Evolutionary conservation across 768 basidiomycete species (phyloP), one percentile per base, ranked within the genome.

Genomic region (Panaeolus papilionaceus): DNA sequence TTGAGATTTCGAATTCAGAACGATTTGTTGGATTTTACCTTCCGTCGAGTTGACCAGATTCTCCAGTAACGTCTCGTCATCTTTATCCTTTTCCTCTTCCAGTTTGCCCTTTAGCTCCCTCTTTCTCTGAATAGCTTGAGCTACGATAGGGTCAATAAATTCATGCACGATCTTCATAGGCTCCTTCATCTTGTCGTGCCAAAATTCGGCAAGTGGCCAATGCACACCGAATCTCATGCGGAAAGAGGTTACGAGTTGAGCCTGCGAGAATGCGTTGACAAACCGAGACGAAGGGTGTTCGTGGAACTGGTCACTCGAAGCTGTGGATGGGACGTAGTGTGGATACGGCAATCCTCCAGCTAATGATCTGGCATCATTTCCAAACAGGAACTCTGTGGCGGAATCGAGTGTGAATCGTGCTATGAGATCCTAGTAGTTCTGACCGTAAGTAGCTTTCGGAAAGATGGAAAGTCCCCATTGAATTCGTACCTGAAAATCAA

Each of bases 361-460:
- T 77, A 81, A 68, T 73, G 82, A 38, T 70, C 68, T 42, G 0
- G 85, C 79, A 16, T 81, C 80, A 12, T 80, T 80, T 38, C 87
- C 85, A 67, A 88, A 86, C 10, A 88, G 79, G 71, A 89, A 88
- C 28, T 85, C 85, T 0, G 86, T 84, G 0, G 86, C 86, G 0
- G 85, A 86, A 71, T 90, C 88, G 39, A 89, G 87, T 18, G 89
- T 89, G 73, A 89, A 89, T 0, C 82, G 79, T 2, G 78, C 76
- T 4, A 79, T 80, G 33, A 83, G 69, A 66, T 85, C 83, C 82
- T 49, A 23, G 2, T 4, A 42, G 9, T 23, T 20, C 3, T 49
- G 47, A 49, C 9, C 6, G 47, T 49, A 20, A 49, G 47, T 33
- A 33, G 3, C 3, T 33, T 33, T 33, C 33, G 61, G 5, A 63